Evolutionary conservation across 768 basidiomycete genomes (phyloP).

Genomic region (Termitomyces sp.): DNA sequence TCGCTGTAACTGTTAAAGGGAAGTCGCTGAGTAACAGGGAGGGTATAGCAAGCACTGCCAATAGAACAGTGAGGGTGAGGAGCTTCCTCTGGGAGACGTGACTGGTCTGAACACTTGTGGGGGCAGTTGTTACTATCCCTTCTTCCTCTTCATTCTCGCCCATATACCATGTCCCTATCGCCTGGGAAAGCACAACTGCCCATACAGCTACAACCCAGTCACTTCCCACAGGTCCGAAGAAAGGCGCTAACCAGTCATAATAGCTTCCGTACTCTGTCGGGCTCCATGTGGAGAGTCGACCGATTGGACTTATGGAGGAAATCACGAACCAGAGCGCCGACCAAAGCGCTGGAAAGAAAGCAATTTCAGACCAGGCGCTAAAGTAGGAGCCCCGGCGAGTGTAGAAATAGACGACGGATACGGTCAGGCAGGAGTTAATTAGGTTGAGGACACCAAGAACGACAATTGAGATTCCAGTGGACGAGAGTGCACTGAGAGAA

Average conservation of each 20-base stretch:
- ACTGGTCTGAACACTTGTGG: constrained; percentile 11
- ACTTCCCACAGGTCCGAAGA: constrained; percentile 52
- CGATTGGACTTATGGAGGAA: constrained; percentile 58
- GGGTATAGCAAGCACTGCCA: constrained; percentile 49
- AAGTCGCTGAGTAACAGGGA: constrained; percentile 41
- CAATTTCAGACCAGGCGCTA: constrained; percentile 39
- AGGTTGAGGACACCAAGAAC: constrained; percentile 38
- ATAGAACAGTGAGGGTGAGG: constrained; percentile 35
- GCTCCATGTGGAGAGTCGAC: constrained; percentile 70
- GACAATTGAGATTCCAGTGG: constrained; percentile 39
- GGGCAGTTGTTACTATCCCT: constrained; percentile 12
- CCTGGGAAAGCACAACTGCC: constrained; percentile 61
- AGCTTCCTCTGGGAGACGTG: constrained; percentile 16
- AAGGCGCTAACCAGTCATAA: constrained; percentile 61
- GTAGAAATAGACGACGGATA: constrained; percentile 35
- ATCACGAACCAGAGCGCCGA: constrained; percentile 51
- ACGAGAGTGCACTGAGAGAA: constrained; percentile 52
- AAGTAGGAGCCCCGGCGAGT: constrained; percentile 27
- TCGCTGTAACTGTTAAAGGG: constrained; percentile 32
- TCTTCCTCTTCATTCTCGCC: constrained; percentile 24
- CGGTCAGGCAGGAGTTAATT: constrained; percentile 37
- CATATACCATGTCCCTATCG: constrained; percentile 54
- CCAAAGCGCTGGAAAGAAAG: constrained; percentile 70
- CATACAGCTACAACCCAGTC: constrained; percentile 78
- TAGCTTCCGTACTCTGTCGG: constrained; percentile 46